Conservation (phyloP, 1,284 basidiomycete genomes). For the Kalmanozyma brasiliensis region DNA sequence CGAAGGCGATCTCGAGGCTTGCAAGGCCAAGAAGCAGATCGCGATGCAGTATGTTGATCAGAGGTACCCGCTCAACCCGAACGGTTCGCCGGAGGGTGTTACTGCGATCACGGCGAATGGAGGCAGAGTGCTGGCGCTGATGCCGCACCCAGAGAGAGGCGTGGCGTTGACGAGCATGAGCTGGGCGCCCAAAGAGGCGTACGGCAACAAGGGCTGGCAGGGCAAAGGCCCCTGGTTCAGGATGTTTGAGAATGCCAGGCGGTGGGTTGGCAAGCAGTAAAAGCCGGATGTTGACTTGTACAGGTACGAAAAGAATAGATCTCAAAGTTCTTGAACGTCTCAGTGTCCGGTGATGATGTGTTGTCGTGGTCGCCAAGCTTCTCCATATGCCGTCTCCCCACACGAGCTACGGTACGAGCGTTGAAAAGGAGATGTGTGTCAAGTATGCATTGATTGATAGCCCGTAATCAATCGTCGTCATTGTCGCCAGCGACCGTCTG, state of each 20-base stretch:
- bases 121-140: slow-evolving; percentile 89
- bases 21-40: slow-evolving; percentile 40
- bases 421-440: too few species aligned
- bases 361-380: too few species aligned
- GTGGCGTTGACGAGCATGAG: slow-evolving; percentile 65
- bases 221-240: slow-evolving; percentile 91
- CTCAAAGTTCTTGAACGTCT: neutral
- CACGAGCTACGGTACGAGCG: too few species aligned
- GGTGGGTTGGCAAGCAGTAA: slow-evolving; percentile 64
- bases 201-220: slow-evolving; percentile 65
- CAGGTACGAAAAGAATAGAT: neutral
- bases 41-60: slow-evolving; percentile 62
- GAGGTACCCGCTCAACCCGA: slow-evolving; percentile 77
- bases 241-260: slow-evolving; percentile 87
- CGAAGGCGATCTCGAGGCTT: slow-evolving; percentile 25
- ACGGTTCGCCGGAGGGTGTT: slow-evolving; percentile 86
- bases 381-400: too few species aligned
- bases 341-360: too few species aligned
- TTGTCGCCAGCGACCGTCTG: neutral
- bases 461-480: neutral
- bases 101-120: slow-evolving; percentile 86
- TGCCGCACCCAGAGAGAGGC: slow-evolving; percentile 77
- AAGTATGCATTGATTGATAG: too few species aligned
- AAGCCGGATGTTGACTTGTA: neutral
- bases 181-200: slow-evolving; percentile 60